phyloP scores from a whole-genome alignment of 495 filamentous ascomycete genomes.

The Filosporella fistucella region DNA sequence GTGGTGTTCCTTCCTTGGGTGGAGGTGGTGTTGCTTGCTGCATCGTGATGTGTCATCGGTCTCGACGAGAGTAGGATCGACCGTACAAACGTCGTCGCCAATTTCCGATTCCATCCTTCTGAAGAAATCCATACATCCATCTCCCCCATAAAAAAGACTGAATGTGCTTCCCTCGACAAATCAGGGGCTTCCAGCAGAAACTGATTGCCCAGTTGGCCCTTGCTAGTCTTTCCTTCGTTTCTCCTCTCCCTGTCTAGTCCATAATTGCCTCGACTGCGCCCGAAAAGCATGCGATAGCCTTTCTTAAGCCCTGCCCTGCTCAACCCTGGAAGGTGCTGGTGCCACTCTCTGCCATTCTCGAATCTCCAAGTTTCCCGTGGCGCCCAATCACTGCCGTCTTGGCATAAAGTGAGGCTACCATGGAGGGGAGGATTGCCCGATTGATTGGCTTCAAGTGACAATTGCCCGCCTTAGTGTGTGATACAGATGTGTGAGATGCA shows the following conservation, averaged over 20 bases:
- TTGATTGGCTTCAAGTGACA: constrained; percentile 3
- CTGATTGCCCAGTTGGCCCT: too few species aligned
- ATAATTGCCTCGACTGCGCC: too few species aligned
- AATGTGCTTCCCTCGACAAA: too few species aligned
- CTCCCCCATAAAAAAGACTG: too few species aligned
- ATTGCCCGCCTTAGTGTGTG: constrained; percentile 11
- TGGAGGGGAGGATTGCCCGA: background rate
- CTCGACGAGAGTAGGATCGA: constrained; percentile 13
- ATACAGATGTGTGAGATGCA: constrained; percentile 11
- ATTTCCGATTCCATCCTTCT: constrained; percentile 19
- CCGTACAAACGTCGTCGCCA: constrained; percentile 13
- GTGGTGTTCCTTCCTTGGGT: too few species aligned
- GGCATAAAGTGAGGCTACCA: constrained; percentile 18
- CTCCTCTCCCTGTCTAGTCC: too few species aligned
- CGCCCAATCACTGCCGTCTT: constrained; percentile 8
- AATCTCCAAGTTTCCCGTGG: constrained; percentile 11
- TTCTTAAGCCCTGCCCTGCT: too few species aligned
- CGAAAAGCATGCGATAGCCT: too few species aligned
- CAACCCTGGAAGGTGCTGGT: too few species aligned
- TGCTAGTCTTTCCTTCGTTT: too few species aligned
- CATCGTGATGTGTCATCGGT: constrained; percentile 24
- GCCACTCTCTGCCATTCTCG: constrained; percentile 18
- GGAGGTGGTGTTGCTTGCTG: constrained; percentile 12
- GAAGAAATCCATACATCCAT: too few species aligned
- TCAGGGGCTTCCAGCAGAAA: too few species aligned